Percentiles rank a stretch among this genome's conserved stretches.
phyloP scores from a whole-genome alignment of 345 rosid genomes.

The Ailanthus altissimus region DNA sequence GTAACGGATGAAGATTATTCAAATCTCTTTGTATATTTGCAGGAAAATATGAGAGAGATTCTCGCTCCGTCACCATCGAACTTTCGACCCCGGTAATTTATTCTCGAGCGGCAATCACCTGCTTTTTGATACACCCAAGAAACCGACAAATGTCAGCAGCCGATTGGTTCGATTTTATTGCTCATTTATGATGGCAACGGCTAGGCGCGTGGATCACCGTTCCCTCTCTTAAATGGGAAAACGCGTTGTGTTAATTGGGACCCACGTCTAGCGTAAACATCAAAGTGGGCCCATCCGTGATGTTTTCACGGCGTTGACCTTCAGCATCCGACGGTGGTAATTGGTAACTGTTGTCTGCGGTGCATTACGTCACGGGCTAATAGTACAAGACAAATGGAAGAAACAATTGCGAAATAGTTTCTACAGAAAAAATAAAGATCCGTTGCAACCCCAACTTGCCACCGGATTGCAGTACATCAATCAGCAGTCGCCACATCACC shows the following conservation, averaged over 20 bases:
- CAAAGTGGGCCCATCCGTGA: conserved; percentile 4
- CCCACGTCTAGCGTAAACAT: neutral
- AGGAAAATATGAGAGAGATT: neutral
- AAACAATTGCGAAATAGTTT: neutral
- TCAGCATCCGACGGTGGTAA: conserved; percentile 17
- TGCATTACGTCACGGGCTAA: conserved; percentile 28
- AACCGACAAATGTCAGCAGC: neutral
- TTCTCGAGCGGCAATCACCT: conserved; percentile 11
- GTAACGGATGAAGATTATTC: no score
- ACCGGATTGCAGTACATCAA: conserved; percentile 12
- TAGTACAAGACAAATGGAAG: neutral
- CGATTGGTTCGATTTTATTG: neutral
- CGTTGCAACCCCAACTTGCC: neutral
- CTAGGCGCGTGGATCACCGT: conserved; percentile 37
- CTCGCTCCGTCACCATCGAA: neutral
- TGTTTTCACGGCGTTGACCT: conserved; percentile 19
- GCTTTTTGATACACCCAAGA: neutral
- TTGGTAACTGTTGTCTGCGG: conserved; percentile 15
- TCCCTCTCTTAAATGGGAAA: conserved; percentile 16
- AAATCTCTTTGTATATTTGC: no score
- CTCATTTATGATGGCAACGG: neutral
- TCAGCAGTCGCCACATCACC: conserved; percentile 11
- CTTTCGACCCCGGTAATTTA: conserved; percentile 2
- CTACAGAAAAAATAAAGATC: conserved; percentile 23
- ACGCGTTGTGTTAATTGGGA: conserved; percentile 24